Base-by-base conservation (phyloP, 805 yeast genomes). In the Isabelozyma gotoi region DNA sequence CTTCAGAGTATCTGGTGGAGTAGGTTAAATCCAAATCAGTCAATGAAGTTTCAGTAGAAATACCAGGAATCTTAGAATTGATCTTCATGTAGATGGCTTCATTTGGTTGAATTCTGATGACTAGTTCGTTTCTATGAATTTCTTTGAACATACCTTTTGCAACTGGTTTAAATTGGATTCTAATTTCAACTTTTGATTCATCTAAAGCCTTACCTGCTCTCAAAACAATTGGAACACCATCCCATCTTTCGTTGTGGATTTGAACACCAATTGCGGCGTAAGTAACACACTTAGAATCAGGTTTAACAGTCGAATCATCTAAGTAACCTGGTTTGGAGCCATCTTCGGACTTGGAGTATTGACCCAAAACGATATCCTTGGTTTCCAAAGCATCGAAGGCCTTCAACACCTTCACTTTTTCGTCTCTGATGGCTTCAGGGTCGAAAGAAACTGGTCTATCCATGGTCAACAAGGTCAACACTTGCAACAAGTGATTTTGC, bases 181-280 rank as follows among this genome's bases (percentile, higher is more conserved):
- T 81, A 50, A 94, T 85, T 73, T 94, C 99, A 39, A 94, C 99
- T 76, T 90, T 90, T 46, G 92, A 86, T 59, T 85, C 91, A 65
- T 92, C 89, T 47, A 94, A 74, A n/a, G 98, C 97, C 72, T 94
- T 94, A 60, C 99, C 99, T 12, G 98, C 99, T 71, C 96, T 81
- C 75, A 94, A 75, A 41, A 94, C 84, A 60, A 94, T 81, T 43
- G 99, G 99, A 36, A 94, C 98, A 59, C 98, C 98, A 50, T 87
- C 94, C 99, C 99, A 94, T 62, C 97, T 82, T 69, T 94, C 98
- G 67, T 91, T 94, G 58, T 82, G 76, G 65, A 94, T 87, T 51
- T 82, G 73, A 48, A 92, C 61, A 17, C 84, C 79, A 45, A 94
- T 61, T 2, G 97, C 97, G 10, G 97, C 97, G 65, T 79, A 94